Base-by-base conservation (phyloP, 2,329 filamentous ascomycete species). In the Paracamarosporium sp. region DNA sequence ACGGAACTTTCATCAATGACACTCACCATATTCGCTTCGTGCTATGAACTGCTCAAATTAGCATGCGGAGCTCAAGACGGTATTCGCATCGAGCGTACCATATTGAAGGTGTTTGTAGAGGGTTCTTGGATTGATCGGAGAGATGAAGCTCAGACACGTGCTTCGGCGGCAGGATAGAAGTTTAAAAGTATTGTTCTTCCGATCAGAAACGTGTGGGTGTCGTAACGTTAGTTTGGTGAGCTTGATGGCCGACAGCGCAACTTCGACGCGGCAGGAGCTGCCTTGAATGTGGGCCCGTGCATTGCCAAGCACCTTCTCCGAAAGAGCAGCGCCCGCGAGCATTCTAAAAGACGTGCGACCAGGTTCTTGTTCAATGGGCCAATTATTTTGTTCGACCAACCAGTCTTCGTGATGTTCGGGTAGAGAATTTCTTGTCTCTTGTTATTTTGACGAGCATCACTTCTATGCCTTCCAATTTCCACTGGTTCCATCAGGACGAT, bases 21-120 rank as follows among this genome's bases (percentile, higher is more conserved):
- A 56, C 90, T 84, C 86, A 95, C 94, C 95, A 85, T 99, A 99
- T 94, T 99, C 95, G 78, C 94, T 98, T 84, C 95, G 92, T 86
- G 95, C 93, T 87, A 99, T 98, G 88, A 99, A 99, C 95, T 74
- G 66, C 53, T 51, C 51, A 50, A 35, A 55, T 75, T 64, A 75
- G 73, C 63, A 68, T 53, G 57, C 53, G 59, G 65, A 73, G 71
- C 71, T 73, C 64, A 55, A 57, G 67, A 55, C 66, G 68, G 64
- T 65, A 55, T 41, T 53, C 41, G 47, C 48, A 57, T 61, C 64
- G 43, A 35, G 57, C 61, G 59, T 71, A 76, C 73, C 73, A 76
- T 76, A 48, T 61, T 73, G 66, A 60, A 60, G 46, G 59, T 45
- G 44, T 51, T 22, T 51, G 36, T 51, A n/a, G 25, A 43, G 55